These are phyloP conservation scores for Trypethelium eluteriae DNA, from an alignment of 495 filamentous ascomycete species.

Conservation along the genomic window DNA sequence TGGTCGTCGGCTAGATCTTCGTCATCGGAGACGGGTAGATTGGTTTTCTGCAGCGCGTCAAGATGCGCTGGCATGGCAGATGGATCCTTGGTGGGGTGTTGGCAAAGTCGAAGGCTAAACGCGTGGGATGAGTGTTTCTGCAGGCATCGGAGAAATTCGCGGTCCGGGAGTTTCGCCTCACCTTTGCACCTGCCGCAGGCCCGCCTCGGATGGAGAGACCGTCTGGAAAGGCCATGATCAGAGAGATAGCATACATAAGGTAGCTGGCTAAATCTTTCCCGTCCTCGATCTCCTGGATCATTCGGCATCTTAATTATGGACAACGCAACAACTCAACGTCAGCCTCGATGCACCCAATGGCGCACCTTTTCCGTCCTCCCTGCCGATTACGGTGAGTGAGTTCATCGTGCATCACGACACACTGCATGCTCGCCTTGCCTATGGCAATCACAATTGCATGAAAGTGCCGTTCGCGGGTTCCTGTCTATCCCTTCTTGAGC, in stretches of 20 bases:
- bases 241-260: no score
- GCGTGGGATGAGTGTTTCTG: background rate
- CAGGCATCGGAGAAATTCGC: background rate
- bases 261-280: no score
- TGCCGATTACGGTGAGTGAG: background rate
- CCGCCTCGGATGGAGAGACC: no score
- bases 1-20: constrained; percentile 54
- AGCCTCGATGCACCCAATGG: background rate
- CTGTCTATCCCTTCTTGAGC: background rate
- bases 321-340: background rate
- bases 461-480: background rate
- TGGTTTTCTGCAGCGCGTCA: background rate
- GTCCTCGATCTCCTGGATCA: background rate
- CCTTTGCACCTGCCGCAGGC: background rate
- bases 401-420: background rate
- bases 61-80: constrained; percentile 1
- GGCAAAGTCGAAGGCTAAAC: background rate
- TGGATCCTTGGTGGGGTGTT: background rate
- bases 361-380: background rate
- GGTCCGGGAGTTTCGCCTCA: background rate
- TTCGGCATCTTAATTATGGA: background rate
- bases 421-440: constrained; percentile 1
- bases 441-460: background rate
- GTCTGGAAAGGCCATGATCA: no score
- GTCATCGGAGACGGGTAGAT: constrained; percentile 23